These are phyloP conservation scores for Thielaviopsis populi DNA, from an alignment of 2,329 filamentous ascomycete genomes.

Conservation along the genomic window DNA sequence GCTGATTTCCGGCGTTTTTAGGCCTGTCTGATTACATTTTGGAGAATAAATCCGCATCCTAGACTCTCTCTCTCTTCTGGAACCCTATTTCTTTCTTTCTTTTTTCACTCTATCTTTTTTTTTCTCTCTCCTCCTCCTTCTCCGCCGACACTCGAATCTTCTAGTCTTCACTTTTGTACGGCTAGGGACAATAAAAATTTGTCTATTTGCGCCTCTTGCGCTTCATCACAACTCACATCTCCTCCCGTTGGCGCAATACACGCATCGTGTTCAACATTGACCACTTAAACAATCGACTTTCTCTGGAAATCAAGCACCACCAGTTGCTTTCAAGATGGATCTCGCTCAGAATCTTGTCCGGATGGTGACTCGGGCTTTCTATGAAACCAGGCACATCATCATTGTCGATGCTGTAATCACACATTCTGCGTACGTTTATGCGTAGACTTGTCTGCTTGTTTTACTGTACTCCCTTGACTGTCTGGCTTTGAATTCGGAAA, in stretches of 20 bases:
- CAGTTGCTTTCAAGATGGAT: constrained; percentile 28
- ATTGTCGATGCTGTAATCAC: constrained; percentile 76
- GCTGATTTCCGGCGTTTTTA: not conserved
- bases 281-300: not conserved
- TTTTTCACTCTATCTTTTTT: not conserved
- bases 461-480: not conserved
- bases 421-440: constrained; percentile 47
- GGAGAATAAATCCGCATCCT: not conserved
- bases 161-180: not conserved
- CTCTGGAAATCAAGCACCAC: not conserved
- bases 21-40: not conserved
- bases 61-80: not conserved
- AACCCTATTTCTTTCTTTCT: not conserved
- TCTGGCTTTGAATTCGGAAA: constrained; percentile 46
- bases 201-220: constrained; percentile 2
- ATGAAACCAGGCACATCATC: constrained; percentile 68
- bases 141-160: not conserved
- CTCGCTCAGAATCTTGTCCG: constrained; percentile 64
- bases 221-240: not conserved
- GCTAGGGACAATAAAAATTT: not conserved
- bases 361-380: constrained; percentile 74
- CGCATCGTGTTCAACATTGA: not conserved
- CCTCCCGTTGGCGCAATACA: not conserved
- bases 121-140: too few relatives aligned
- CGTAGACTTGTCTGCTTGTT: not conserved